Evolutionary conservation across 768 basidiomycete genomes (phyloP).

Genomic region (Amanita jacksonii): DNA sequence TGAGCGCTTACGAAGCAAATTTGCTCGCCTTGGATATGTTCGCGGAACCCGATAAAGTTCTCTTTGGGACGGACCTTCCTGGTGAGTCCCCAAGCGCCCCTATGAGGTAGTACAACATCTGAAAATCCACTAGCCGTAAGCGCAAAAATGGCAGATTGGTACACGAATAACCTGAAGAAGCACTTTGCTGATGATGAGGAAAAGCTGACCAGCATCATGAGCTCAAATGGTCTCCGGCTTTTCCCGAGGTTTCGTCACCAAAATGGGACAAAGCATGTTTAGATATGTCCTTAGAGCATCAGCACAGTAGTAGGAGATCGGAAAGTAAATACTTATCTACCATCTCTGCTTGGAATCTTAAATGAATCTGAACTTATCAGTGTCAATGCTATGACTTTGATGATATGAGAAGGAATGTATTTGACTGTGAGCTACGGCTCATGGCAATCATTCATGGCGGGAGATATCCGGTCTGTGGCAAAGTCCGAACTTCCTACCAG

Average conservation of each 20-base stretch:
- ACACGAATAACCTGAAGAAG: constrained; percentile 38
- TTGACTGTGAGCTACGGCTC: too few relatives aligned
- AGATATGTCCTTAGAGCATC: too few relatives aligned
- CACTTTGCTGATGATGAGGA: constrained; percentile 32
- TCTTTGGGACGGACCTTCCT: constrained; percentile 74
- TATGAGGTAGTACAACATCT: not conserved
- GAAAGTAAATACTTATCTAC: too few relatives aligned
- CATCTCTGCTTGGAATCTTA: too few relatives aligned
- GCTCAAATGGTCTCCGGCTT: constrained; percentile 41
- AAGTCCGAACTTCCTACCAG: too few relatives aligned
- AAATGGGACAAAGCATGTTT: too few relatives aligned
- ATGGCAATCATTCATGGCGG: too few relatives aligned
- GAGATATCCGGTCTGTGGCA: too few relatives aligned
- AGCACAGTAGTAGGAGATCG: too few relatives aligned
- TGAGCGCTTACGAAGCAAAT: constrained; percentile 47
- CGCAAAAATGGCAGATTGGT: constrained; percentile 49
- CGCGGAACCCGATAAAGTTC: constrained; percentile 37
- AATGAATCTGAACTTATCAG: too few relatives aligned
- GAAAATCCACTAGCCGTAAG: constrained; percentile 48
- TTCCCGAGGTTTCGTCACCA: constrained; percentile 40
- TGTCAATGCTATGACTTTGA: too few relatives aligned
- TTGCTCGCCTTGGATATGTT: constrained; percentile 43
- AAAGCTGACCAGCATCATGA: constrained; percentile 35
- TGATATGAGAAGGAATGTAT: too few relatives aligned
- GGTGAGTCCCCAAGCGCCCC: constrained; percentile 32